Percentiles rank a stretch among this genome's conserved stretches.
Evolutionary conservation across 169 alveolate species (phyloP).

Genomic region (Babesia bigemina): DNA sequence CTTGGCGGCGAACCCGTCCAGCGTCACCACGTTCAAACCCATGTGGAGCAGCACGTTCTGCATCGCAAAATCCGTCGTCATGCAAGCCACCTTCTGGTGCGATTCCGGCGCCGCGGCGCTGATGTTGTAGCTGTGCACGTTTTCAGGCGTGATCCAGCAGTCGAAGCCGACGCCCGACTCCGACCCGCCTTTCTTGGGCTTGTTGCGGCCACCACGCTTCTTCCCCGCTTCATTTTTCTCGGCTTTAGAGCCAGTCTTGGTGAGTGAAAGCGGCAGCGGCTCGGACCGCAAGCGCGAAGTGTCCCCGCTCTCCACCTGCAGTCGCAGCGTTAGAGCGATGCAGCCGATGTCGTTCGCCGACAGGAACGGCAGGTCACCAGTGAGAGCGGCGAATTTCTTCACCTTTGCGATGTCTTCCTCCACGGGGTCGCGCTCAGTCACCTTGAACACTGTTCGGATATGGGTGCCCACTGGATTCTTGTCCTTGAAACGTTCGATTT

Average conservation of each 20-base stretch:
- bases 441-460: constrained; percentile 53
- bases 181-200: constrained; percentile 33
- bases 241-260: neutral
- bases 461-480: constrained; percentile 51
- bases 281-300: constrained; percentile 64
- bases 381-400: constrained; percentile 80
- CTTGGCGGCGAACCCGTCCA: constrained; percentile 85
- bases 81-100: constrained; percentile 74
- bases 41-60: constrained; percentile 88
- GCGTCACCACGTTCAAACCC: constrained; percentile 85
- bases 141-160: constrained; percentile 77
- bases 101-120: constrained; percentile 22
- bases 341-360: constrained; percentile 84
- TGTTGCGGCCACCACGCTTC: constrained; percentile 5
- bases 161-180: constrained; percentile 60
- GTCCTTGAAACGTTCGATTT: constrained; percentile 52
- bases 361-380: constrained; percentile 86
- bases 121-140: constrained; percentile 71
- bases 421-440: constrained; percentile 71
- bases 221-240: neutral
- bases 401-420: constrained; percentile 80
- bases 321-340: constrained; percentile 83
- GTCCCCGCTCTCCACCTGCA: constrained; percentile 81
- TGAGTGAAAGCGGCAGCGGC: constrained; percentile 60
- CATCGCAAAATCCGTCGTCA: constrained; percentile 91